Evolutionary conservation across 2,329 filamentous ascomycete species (phyloP).

Genomic region (Colletotrichum tanaceti): DNA sequence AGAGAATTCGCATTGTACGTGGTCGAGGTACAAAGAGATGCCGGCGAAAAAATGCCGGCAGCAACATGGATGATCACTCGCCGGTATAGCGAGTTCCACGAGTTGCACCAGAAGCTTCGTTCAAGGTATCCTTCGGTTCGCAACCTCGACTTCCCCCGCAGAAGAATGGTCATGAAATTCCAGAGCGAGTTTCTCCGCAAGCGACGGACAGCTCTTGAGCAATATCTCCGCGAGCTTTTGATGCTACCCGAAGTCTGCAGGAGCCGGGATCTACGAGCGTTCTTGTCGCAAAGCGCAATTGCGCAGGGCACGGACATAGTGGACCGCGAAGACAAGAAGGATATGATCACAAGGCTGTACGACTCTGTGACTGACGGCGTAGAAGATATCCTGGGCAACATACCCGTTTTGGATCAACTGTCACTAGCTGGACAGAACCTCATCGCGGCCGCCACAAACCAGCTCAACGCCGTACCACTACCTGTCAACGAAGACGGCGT

Average conservation of each 20-base stretch:
- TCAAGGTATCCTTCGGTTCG: constrained; percentile 88
- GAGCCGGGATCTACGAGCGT: constrained; percentile 89
- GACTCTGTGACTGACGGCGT: constrained; percentile 97
- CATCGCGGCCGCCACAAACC: constrained; percentile 78
- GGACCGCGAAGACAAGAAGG: constrained; percentile 75
- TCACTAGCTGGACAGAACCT: constrained; percentile 93
- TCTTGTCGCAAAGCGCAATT: constrained; percentile 89
- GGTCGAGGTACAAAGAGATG: constrained; percentile 88
- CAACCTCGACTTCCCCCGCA: constrained; percentile 89
- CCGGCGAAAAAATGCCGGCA: constrained; percentile 96
- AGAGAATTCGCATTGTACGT: constrained; percentile 95
- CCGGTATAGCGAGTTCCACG: constrained; percentile 96
- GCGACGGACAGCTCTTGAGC: constrained; percentile 83
- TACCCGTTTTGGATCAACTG: constrained; percentile 93
- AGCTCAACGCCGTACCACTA: constrained; percentile 68
- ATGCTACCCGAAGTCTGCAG: constrained; percentile 92
- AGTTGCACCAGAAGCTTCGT: constrained; percentile 89
- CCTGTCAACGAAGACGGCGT: constrained; percentile 62
- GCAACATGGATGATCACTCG: constrained; percentile 93
- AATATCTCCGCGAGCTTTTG: constrained; percentile 84
- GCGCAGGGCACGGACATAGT: constrained; percentile 69
- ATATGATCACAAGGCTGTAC: constrained; percentile 94
- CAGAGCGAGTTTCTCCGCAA: constrained; percentile 97
- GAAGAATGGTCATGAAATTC: constrained; percentile 94
- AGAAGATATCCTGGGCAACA: constrained; percentile 97